Base-by-base conservation (phyloP, 257 asterid species). In the Solanum medicagineum region DNA sequence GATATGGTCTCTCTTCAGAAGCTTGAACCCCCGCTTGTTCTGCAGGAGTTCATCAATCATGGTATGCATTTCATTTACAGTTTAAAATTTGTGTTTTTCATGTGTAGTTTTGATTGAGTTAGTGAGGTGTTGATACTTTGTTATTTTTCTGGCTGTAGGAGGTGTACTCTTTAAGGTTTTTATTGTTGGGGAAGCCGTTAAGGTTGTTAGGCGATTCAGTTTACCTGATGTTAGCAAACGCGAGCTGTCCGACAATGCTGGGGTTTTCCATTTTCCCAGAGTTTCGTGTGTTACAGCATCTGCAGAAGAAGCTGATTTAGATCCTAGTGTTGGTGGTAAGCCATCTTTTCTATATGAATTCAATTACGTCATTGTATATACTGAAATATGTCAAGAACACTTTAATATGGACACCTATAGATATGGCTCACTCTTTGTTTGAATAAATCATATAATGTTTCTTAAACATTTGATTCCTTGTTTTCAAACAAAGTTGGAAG, bases 31-130 rank as follows among this genome's bases (percentile, higher is more conserved):
- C 98, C 99, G 0, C 91, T 96, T 84, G 96, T 96, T 84, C 85
- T 96, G 87, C 99, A 94, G 87, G 99, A 96, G 90, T 96, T 94
- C 81, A 92, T 96, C 83, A 96, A 96, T 90, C 99, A 95, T 90
- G 96, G 99, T 94, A 91, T 20, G 89, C 10, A n/a, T 36, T 75
- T 79, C 49, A 32, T 71, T 81, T 11, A 9, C 54, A 40, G 83
- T 57, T 49, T 55, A 54, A 32, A 26, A 36, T 3, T 32, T 49
- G 10, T 47, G 40, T 15, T 36, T 79, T 40, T 11, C 10, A 3
- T 47, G 55, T 40, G 36, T 2, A 20, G 47, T 79, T 51, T 16
- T 79, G 49, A 5, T 9, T 26, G 45, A 26, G 53, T 79, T 26
- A 9, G 49, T 53, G 83, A 51, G 83, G 83, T 79, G 83, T 65